A percentile compares a stretch with the other conserved stretches of the same genome.
Evolutionary conservation across 2,329 filamentous ascomycete genomes (phyloP).

Genomic region (Cordyceps cicadae): DNA sequence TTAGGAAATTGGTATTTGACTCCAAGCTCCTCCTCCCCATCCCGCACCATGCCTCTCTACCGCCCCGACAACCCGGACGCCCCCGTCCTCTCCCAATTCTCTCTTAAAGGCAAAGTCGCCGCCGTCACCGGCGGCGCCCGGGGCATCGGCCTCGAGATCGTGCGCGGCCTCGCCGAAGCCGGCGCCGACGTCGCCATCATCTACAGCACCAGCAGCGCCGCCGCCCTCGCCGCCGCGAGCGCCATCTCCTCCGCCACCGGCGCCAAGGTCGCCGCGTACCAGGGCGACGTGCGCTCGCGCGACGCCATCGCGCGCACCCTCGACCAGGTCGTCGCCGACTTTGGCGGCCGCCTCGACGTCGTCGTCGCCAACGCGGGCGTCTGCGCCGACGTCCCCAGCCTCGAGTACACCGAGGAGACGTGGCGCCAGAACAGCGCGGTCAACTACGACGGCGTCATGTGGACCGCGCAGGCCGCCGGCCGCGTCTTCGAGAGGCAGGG

Average conservation of each 20-base stretch:
- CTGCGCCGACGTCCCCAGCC: constrained; percentile 16
- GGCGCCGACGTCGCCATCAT: constrained; percentile 13
- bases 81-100: constrained; percentile 9
- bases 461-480: constrained; percentile 19
- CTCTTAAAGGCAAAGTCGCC: constrained; percentile 7
- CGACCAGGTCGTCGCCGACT: constrained; percentile 16
- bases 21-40: background rate
- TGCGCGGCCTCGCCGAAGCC: constrained; percentile 14
- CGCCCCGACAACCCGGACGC: constrained; percentile 4
- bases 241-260: constrained; percentile 13
- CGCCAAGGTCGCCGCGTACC: constrained; percentile 24
- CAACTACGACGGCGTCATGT: constrained; percentile 23
- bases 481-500: constrained; percentile 20
- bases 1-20: background rate
- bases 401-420: constrained; percentile 21
- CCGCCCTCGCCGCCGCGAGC: constrained; percentile 10
- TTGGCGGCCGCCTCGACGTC: constrained; percentile 18
- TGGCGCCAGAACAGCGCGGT: constrained; percentile 20
- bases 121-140: constrained; percentile 10
- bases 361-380: constrained; percentile 24
- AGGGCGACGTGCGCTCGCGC: constrained; percentile 25
- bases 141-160: constrained; percentile 16
- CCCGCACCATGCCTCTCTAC: constrained; percentile 5
- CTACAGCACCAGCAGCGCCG: constrained; percentile 12
- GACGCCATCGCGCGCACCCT: constrained; percentile 13